phyloP scores from a whole-genome alignment of 768 basidiomycete genomes.

The Mycena crocata region DNA sequence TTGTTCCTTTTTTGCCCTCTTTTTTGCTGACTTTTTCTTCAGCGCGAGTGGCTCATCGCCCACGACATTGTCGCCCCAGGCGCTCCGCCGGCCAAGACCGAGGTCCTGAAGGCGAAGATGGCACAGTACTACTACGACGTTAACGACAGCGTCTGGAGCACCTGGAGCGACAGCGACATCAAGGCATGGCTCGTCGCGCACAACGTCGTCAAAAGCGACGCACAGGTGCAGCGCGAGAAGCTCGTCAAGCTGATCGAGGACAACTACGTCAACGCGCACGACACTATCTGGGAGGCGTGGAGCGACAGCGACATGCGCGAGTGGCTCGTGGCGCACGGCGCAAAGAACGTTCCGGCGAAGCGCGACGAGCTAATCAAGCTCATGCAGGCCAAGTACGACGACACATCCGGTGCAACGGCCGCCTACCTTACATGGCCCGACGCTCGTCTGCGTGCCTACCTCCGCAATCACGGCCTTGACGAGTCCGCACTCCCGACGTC shows the following conservation, averaged over 20 bases:
- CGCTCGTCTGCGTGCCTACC: conserved; percentile 89
- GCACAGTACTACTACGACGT: conserved; percentile 79
- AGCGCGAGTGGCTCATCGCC: conserved; percentile 87
- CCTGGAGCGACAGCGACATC: conserved; percentile 85
- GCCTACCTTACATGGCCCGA: conserved; percentile 93
- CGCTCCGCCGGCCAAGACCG: conserved; percentile 62
- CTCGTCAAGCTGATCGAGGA: conserved; percentile 80
- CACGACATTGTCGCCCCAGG: conserved; percentile 77
- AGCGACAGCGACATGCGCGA: conserved; percentile 74
- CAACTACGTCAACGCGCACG: conserved; percentile 72
- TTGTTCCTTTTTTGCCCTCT: background rate
- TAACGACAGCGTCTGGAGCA: conserved; percentile 64
- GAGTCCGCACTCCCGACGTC: conserved; percentile 74
- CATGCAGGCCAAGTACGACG: conserved; percentile 77
- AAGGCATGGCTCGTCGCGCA: conserved; percentile 84
- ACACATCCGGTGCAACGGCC: conserved; percentile 55
- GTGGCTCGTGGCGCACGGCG: conserved; percentile 82
- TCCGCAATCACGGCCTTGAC: conserved; percentile 79
- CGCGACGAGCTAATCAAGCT: conserved; percentile 82
- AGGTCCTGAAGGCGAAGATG: conserved; percentile 75
- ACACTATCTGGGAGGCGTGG: conserved; percentile 78
- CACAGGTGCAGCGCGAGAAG: conserved; percentile 77
- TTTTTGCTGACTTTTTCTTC: conserved; percentile 1
- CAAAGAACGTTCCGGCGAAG: conserved; percentile 70
- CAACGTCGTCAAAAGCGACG: conserved; percentile 77